Evolutionary conservation across 495 filamentous ascomycete species (phyloP).

Genomic region (Mytilinidion resinicola): DNA sequence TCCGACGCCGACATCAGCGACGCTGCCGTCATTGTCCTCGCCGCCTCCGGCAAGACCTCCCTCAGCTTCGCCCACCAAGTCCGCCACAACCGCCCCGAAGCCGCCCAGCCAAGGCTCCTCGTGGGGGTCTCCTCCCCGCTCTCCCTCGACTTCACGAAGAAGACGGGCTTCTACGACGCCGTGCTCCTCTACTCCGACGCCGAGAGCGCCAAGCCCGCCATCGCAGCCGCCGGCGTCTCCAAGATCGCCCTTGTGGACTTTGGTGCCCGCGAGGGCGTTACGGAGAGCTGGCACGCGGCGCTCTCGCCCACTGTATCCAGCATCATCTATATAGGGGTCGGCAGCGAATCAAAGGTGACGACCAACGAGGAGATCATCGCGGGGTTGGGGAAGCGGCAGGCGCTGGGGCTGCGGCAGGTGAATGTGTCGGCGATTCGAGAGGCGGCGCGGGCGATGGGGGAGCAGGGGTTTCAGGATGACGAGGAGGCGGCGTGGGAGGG

Average conservation of each 20-base stretch:
- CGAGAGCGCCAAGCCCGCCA: slow-evolving; percentile 20
- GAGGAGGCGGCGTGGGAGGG: slow-evolving; percentile 38
- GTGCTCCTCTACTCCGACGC: slow-evolving; percentile 27
- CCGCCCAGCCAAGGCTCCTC: slow-evolving; percentile 14
- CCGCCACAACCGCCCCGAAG: slow-evolving; percentile 11
- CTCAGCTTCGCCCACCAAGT: slow-evolving; percentile 20
- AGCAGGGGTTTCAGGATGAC: slow-evolving; percentile 59
- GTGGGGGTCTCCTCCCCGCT: slow-evolving; percentile 19
- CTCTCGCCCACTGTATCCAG: slow-evolving; percentile 28
- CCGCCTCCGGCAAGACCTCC: slow-evolving; percentile 21
- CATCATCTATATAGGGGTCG: slow-evolving; percentile 35
- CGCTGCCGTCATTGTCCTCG: slow-evolving; percentile 30
- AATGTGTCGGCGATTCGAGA: slow-evolving; percentile 44
- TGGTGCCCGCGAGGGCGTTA: slow-evolving; percentile 41
- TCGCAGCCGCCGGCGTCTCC: slow-evolving; percentile 7
- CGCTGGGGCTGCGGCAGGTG: slow-evolving; percentile 31
- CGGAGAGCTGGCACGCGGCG: slow-evolving; percentile 33
- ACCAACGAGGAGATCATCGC: slow-evolving; percentile 24
- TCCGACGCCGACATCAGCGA: slow-evolving; percentile 44
- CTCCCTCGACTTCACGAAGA: not conserved
- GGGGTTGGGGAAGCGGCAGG: slow-evolving; percentile 2
- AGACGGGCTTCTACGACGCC: slow-evolving; percentile 20
- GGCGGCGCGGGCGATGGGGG: slow-evolving; percentile 38
- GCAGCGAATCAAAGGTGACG: slow-evolving; percentile 39
- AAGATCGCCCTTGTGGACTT: slow-evolving; percentile 51